Base-by-base conservation (phyloP, 2,329 filamentous ascomycete genomes). In the Xylariales sp. region DNA sequence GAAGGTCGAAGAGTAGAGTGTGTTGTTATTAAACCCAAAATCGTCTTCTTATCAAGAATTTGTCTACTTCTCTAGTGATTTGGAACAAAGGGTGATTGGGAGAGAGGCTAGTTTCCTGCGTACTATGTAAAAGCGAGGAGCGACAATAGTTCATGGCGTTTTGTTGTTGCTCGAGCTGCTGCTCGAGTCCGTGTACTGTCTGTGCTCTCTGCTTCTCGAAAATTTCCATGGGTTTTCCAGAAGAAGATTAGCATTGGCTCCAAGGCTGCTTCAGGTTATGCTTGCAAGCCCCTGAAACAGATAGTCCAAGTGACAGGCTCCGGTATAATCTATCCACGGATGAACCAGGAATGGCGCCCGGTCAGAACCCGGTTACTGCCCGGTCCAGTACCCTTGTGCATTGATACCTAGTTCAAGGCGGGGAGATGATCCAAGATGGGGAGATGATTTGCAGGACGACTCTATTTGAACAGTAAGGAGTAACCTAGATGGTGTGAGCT, bases 191-290 rank as follows among this genome's bases (percentile, higher is more conserved):
- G 64, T 62, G 64, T 23, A 23, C 23, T 23, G 23, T 23, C 23
- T 23, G 23, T 23, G 23, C 23, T 23, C 58, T n/a, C 59, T 28
- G 64, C 58, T 62, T 65, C 62, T 66, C 12, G 52, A 66, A 62
- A 57, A 28, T 36, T 66, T 63, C 64, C 36, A 61, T 4, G 23
- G 23, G 14, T 41, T 32, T 61, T 49, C 58, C 45, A 46, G 43
- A 66, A 62, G 30, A 36, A 57, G 45, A 32, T 57, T 62, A 50
- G 54, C 32, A 39, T 36, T 5, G 23, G 30, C 34, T 36, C 39
- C 43, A 39, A 32, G 57, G 49, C 43, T 30, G 14, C 34, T 43
- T 39, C 18, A 62, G 58, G 18, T 52, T 52, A 41, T 52, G 54
- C 28, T 10, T 16, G 18, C 23, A 23, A 23, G n/a, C 48, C 41